phyloP scores from a whole-genome alignment of 208 protist species.

The Trypanosoma boissoni region DNA sequence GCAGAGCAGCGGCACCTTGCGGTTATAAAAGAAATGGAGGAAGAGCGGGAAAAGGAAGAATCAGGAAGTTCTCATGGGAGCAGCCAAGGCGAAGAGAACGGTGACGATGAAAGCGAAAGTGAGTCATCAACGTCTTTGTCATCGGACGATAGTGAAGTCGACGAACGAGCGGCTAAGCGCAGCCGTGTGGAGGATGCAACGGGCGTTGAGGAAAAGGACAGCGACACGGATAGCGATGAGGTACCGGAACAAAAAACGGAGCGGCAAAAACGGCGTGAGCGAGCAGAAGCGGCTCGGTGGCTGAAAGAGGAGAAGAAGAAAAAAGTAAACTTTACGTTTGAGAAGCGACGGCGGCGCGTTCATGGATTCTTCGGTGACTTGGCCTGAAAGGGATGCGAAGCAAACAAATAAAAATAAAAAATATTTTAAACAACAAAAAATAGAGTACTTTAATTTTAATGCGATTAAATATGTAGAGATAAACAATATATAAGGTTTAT shows the following conservation, averaged over 20 bases:
- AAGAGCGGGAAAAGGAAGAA: slow-evolving; percentile 12
- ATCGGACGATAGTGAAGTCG: slow-evolving; percentile 10
- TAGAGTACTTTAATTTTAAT: background rate
- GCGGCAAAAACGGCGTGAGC: slow-evolving; percentile 66
- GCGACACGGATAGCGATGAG: slow-evolving; percentile 10
- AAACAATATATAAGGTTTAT: background rate
- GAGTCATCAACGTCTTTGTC: background rate
- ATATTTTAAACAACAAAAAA: background rate
- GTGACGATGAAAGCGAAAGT: slow-evolving; percentile 7
- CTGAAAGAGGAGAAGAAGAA: slow-evolving; percentile 84
- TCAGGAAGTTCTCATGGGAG: slow-evolving; percentile 4
- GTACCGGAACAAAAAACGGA: slow-evolving; percentile 32
- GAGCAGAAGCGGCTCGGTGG: slow-evolving; percentile 74
- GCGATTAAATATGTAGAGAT: background rate
- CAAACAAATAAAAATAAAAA: background rate
- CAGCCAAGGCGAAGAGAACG: slow-evolving; percentile 3
- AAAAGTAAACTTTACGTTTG: slow-evolving; percentile 85
- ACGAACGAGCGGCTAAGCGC: slow-evolving; percentile 19
- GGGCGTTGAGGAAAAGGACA: slow-evolving; percentile 10
- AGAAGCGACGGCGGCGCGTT: slow-evolving; percentile 80
- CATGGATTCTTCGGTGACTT: slow-evolving; percentile 84
- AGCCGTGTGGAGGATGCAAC: slow-evolving; percentile 5
- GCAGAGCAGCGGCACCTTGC: slow-evolving; percentile 77
- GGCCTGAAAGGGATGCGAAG: slow-evolving; percentile 22
- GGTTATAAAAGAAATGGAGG: slow-evolving; percentile 61